Evolutionary conservation across 2,329 filamentous ascomycete genomes (phyloP), one percentile per base, ranked within the genome.

Genomic region (Thelonectria discophora): DNA sequence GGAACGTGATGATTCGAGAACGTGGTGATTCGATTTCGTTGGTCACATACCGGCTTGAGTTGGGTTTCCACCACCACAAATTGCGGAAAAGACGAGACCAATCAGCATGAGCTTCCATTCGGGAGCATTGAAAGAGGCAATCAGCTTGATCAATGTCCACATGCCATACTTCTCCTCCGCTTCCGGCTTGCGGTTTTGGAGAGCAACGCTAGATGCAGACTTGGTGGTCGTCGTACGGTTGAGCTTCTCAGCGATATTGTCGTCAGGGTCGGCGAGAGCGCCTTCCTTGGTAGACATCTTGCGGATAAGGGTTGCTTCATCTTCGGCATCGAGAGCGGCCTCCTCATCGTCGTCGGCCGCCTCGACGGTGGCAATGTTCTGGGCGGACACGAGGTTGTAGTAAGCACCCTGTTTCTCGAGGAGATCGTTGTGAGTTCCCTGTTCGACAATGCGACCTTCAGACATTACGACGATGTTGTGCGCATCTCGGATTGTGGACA

Each of bases 401-500:
- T 98, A 99, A 9, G 93, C 90, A 18, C 87, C 88, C 65, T 86
- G 80, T 62, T 78, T 82, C 67, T 88, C 86, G 3, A 98, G 81
- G 11, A 99, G 84, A 13, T 90, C 84, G 60, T 94, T 87, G 74
- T 98, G 95, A 0, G 87, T 94, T 53, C 95, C 95, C 77, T 97
- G 93, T 77, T 99, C 95, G 12, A 97, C 84, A 62, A 99, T 96
- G n/a, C 84, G 81, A 12, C 95, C 95, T 63, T 88, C 79, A 5
- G 88, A 85, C 89, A 99, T 94, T 65, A 97, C 94, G 12, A 98
- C 92, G 68, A 99, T 99, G 72, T 97, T 97, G 77, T 98, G 91
- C 0, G 94, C 94, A 65, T 93, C 89, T 77, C 89, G 93, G 80
- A 99, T 97, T 6, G 95, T 99, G 1, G 93, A 97, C 9, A 99